Evolutionary conservation across 805 yeast species (phyloP), one percentile per base, ranked within the genome.

Genomic region (Kurtzmaniella cleridarum): DNA sequence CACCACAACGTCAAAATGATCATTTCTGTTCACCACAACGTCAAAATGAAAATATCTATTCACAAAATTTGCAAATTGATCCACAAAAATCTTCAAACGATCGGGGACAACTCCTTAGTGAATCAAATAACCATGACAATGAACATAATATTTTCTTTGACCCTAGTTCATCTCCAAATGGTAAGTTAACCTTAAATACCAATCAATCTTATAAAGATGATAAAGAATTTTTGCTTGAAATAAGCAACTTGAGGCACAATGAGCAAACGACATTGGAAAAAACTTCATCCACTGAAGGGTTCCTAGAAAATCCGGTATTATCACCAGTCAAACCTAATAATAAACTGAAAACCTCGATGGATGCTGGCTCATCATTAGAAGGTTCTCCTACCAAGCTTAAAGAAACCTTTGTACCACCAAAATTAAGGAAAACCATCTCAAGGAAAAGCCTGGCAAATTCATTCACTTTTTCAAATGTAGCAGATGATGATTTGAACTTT

Each of bases 401-500:
- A 20, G 24, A 20, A 23, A 18, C 12, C 16, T 39, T 42, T 30
- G 36, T 38, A 13, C 53, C 59, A 3, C 52, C 55, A 5, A 39
- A 50, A 44, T 38, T 13, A 30, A 13, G 35, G 31, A 30, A 41
- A 39, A 27, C 46, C 8, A 27, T 49, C 2, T 38, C 53, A 6
- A 40, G 45, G 16, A 47, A 44, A 39, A 36, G 50, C n/a, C 49
- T 59, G 9, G 38, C 42, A 15, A 39, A 49, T 3, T 54, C 64
- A 9, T 43, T 51, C 17, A 46, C 62, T 3, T 42, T 58, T 44
- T 44, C 60, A 14, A 54, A 51, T 37, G 48, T 47, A 27, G 64
- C 57, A 33, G 65, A 60, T 18, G 48, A 49, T 26, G 68, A 56
- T 6, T 47, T 63, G 39, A 56, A 59, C 37, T 61, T 53, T 41